These are phyloP conservation scores for Arthrocladium fulminans DNA, from an alignment of 2,329 filamentous ascomycete species.

Conservation along the genomic window DNA sequence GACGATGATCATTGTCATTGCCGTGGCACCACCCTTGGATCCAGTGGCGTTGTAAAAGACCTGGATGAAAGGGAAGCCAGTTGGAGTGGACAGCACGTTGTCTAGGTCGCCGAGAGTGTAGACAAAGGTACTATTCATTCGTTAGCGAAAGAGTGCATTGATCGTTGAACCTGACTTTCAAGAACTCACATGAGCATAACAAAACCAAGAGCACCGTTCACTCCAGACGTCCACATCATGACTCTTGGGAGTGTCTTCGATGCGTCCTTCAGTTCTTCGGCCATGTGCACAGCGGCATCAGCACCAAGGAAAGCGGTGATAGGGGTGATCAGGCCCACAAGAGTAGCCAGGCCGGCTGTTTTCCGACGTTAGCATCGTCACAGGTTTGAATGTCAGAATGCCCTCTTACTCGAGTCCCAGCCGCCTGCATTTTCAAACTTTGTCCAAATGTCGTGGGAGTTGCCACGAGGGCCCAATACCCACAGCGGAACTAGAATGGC, in stretches of 20 bases:
- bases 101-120: slow-evolving; percentile 28
- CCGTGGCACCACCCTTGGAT: slow-evolving; percentile 24
- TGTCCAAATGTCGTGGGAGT: slow-evolving; percentile 30
- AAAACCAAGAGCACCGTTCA: slow-evolving; percentile 30
- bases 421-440: slow-evolving; percentile 33
- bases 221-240: slow-evolving; percentile 27
- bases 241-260: slow-evolving; percentile 27
- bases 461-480: slow-evolving; percentile 32
- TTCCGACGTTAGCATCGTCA: not conserved
- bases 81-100: slow-evolving; percentile 23
- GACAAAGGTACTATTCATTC: slow-evolving; percentile 17
- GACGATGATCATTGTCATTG: slow-evolving; percentile 27
- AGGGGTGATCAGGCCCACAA: slow-evolving; percentile 23
- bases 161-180: not conserved
- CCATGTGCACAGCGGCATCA: slow-evolving; percentile 23
- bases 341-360: slow-evolving; percentile 13
- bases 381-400: slow-evolving; percentile 25
- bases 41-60: slow-evolving; percentile 30
- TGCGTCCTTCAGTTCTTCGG: slow-evolving; percentile 32
- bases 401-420: slow-evolving; percentile 24
- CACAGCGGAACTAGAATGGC: slow-evolving; percentile 36
- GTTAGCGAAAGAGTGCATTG: not conserved
- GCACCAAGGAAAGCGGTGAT: slow-evolving; percentile 22
- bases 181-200: slow-evolving; percentile 26
- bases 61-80: slow-evolving; percentile 31